Base-by-base conservation (phyloP, 1,139 yeast genomes). In the Blastobotrys buckinghamii region DNA sequence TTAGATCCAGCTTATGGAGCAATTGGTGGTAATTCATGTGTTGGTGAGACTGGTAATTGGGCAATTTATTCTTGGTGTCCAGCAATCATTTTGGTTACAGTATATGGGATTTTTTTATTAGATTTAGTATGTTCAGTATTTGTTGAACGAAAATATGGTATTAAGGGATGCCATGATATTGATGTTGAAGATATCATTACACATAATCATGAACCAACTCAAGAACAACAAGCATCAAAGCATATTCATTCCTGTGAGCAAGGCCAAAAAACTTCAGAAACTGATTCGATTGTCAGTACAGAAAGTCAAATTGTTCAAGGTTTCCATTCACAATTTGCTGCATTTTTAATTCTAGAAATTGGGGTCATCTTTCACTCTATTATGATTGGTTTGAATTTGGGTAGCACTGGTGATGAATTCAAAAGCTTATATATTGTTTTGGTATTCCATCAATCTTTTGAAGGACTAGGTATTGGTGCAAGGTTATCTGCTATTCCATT, bases 381-480 rank as follows among this genome's bases (percentile, higher is more conserved):
- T 3, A 81, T 86, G 63, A 77, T 85, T 51, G 95, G 95, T 42
- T 71, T 85, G 45, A 75, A 89, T 2, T 70, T 85, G 50, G 87
- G 89, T 3, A 78, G 81, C 36, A 75, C 85, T 17, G 81, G 85
- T 35, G 83, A 79, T 54, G 61, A 57, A 42, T 87, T 86, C 64
- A 76, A 72, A 45, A 78, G 89, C 7, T 72, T 89, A 44, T 88
- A 86, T 65, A 76, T 84, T 54, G 97, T 88, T 19, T 67, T 89
- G 50, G 81, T 86, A 1, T 89, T 89, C 78, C 96, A 89, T 67
- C 96, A 89, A 70, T 76, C 84, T 70, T 89, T 89, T 63, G 97
- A 89, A 72, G 96, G 97, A 53, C 75, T 87, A 48, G 96, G 96
- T 62, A 73, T 87, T 60, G 96, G 96, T 52, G 77, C 94, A 15